phyloP scores from a whole-genome alignment of 495 filamentous ascomycete genomes.

The Sordaria brevicollis region DNA sequence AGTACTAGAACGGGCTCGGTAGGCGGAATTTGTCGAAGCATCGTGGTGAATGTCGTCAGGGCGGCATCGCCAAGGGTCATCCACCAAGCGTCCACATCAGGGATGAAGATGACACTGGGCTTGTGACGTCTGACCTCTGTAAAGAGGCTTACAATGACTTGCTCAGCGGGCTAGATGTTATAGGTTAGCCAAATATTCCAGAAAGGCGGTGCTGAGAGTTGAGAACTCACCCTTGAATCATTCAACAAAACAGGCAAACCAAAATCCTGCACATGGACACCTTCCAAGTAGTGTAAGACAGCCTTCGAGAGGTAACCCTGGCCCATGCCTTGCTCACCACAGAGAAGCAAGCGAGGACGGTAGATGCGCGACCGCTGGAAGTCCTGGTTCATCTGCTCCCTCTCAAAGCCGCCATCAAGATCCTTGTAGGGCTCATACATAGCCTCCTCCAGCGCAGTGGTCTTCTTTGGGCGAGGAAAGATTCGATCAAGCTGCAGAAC shows the following conservation, averaged over 20 bases:
- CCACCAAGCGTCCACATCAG: conserved; percentile 81
- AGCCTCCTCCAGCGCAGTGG: conserved; percentile 87
- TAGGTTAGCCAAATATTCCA: conserved; percentile 13
- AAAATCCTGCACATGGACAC: conserved; percentile 89
- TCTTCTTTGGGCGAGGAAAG: conserved; percentile 70
- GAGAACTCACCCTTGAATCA: conserved; percentile 39
- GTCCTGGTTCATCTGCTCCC: conserved; percentile 78
- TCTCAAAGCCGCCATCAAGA: conserved; percentile 62
- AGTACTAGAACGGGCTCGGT: conserved; percentile 83
- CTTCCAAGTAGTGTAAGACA: conserved; percentile 80
- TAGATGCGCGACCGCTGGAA: conserved; percentile 86
- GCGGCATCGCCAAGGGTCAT: conserved; percentile 47
- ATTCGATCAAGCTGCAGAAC: conserved; percentile 59
- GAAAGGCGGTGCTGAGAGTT: conserved; percentile 30
- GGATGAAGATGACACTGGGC: conserved; percentile 92
- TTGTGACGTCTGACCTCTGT: conserved; percentile 87
- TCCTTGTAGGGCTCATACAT: conserved; percentile 82
- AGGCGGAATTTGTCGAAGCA: conserved; percentile 68
- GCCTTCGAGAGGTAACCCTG: conserved; percentile 87
- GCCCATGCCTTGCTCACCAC: conserved; percentile 77
- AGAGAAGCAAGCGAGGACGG: conserved; percentile 73
- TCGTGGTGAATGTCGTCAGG: conserved; percentile 66
- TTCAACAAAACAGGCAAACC: conserved; percentile 72
- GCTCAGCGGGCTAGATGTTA: conserved; percentile 54
- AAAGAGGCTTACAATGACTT: conserved; percentile 81